phyloP scores from a whole-genome alignment of 805 yeast species.

The Ogataea philodendri region DNA sequence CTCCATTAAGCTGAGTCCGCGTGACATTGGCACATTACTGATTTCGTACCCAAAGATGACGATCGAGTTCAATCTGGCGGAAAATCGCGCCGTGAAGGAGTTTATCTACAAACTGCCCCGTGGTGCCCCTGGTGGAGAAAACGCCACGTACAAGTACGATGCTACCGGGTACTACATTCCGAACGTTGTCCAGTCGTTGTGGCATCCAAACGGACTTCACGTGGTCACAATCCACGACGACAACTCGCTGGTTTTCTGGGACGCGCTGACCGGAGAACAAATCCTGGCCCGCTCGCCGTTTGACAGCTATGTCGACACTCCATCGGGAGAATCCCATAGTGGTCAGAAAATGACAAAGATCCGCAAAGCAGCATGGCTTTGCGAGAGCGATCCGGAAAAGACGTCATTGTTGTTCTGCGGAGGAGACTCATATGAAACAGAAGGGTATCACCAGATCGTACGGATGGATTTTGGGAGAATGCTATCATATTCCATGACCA shows the following conservation, averaged over 20 bases:
- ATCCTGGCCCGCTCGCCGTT: conserved; percentile 71
- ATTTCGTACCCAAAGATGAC: conserved; percentile 72
- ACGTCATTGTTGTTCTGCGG: conserved; percentile 74
- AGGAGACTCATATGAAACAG: conserved; percentile 49
- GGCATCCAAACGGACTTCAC: conserved; percentile 94
- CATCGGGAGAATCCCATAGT: conserved; percentile 32
- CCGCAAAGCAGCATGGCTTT: conserved; percentile 68
- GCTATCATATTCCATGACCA: conserved; percentile 74
- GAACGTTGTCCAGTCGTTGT: conserved; percentile 49
- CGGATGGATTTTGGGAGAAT: conserved; percentile 77
- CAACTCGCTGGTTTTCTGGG: conserved; percentile 91
- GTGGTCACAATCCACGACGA: conserved; percentile 76
- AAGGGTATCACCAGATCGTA: conserved; percentile 45
- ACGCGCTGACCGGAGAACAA: conserved; percentile 69
- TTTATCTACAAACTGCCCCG: conserved; percentile 63
- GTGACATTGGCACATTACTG: conserved; percentile 78
- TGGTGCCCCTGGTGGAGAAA: conserved; percentile 72
- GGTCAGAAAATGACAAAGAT: conserved; percentile 40
- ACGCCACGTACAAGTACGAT: conserved; percentile 31
- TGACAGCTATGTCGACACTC: conserved; percentile 62
- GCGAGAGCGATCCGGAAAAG: conserved; percentile 74
- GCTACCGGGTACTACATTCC: conserved; percentile 30
- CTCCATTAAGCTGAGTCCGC: conserved; percentile 76
- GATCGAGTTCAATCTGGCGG: conserved; percentile 63
- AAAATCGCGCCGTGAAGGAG: conserved; percentile 52